These are phyloP conservation scores for Saccharomyces hybrid DNA, from an alignment of 1,139 yeast genomes.

Conservation along the genomic window DNA sequence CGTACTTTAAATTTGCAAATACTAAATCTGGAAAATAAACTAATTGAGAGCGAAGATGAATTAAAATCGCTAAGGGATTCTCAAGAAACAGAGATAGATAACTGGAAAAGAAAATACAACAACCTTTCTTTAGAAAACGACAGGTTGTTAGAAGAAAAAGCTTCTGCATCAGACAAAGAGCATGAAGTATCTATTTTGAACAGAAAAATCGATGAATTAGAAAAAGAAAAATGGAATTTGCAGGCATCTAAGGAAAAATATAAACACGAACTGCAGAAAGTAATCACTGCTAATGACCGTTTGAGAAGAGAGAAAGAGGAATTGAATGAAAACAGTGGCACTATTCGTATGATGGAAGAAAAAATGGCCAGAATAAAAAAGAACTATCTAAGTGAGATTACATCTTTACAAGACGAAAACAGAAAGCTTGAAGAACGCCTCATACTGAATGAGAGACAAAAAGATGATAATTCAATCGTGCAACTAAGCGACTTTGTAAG, in stretches of 20 bases:
- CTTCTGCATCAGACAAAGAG: slow-evolving; percentile 1
- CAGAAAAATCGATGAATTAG: no score
- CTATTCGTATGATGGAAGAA: slow-evolving; percentile 8
- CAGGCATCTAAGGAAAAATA: slow-evolving; percentile 20
- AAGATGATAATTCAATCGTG: slow-evolving; percentile 4
- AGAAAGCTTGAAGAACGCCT: no score
- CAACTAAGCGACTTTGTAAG: not conserved
- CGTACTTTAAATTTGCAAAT: not conserved
- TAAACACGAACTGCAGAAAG: slow-evolving; percentile 18
- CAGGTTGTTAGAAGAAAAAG: not conserved
- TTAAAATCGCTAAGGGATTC: slow-evolving; percentile 1
- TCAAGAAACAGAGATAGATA: slow-evolving; percentile 3
- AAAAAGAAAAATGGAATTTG: no score
- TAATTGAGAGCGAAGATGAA: slow-evolving; percentile 2
- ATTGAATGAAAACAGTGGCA: slow-evolving; percentile 1
- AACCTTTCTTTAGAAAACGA: not conserved
- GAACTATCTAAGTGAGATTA: slow-evolving; percentile 20
- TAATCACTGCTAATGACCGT: slow-evolving; percentile 17
- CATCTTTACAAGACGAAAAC: slow-evolving; percentile 22
- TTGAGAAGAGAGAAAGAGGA: slow-evolving; percentile 16
- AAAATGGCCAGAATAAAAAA: slow-evolving; percentile 24
- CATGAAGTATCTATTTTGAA: no score
- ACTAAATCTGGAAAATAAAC: not conserved
- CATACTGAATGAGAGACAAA: slow-evolving; percentile 4
- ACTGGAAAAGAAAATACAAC: slow-evolving; percentile 3